These are phyloP conservation scores for Russula ochroleuca DNA, from an alignment of 768 basidiomycete species.

Conservation along the genomic window DNA sequence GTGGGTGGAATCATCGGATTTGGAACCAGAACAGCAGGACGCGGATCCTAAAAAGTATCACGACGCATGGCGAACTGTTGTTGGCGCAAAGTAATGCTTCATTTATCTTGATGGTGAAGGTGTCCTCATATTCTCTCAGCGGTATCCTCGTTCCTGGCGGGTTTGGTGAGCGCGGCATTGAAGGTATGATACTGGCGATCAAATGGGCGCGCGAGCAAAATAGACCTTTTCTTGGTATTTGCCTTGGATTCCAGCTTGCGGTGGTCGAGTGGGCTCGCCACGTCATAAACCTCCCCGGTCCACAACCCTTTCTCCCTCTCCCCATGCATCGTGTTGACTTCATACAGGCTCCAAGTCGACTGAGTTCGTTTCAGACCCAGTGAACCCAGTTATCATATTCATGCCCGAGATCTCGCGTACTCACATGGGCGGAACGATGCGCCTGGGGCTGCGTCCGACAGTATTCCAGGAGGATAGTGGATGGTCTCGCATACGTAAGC, in stretches of 20 bases:
- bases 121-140: slow-evolving; percentile 39
- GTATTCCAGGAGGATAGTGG: slow-evolving; percentile 73
- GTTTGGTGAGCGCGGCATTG: slow-evolving; percentile 88
- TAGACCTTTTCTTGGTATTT: slow-evolving; percentile 93
- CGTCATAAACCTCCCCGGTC: slow-evolving; percentile 67
- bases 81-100: slow-evolving; percentile 71
- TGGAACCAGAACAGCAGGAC: slow-evolving; percentile 79
- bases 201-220: slow-evolving; percentile 96
- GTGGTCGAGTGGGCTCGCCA: slow-evolving; percentile 93
- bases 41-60: slow-evolving; percentile 83
- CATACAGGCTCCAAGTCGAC: slow-evolving; percentile 73
- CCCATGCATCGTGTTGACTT: slow-evolving; percentile 14
- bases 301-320: slow-evolving; percentile 24
- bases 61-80: slow-evolving; percentile 91
- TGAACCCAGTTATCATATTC: slow-evolving; percentile 82
- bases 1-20: slow-evolving; percentile 96
- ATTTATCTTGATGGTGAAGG: slow-evolving; percentile 1
- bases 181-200: slow-evolving; percentile 98
- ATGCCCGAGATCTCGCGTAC: slow-evolving; percentile 99
- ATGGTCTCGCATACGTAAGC: slow-evolving; percentile 67
- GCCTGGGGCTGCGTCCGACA: slow-evolving; percentile 95
- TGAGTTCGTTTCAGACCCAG: slow-evolving; percentile 64
- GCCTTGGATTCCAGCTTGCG: slow-evolving; percentile 95
- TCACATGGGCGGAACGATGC: slow-evolving; percentile 99
- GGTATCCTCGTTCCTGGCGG: slow-evolving; percentile 98